Evolutionary conservation across 169 alveolate species (phyloP).

Genomic region (Eimeria acervulina): DNA sequence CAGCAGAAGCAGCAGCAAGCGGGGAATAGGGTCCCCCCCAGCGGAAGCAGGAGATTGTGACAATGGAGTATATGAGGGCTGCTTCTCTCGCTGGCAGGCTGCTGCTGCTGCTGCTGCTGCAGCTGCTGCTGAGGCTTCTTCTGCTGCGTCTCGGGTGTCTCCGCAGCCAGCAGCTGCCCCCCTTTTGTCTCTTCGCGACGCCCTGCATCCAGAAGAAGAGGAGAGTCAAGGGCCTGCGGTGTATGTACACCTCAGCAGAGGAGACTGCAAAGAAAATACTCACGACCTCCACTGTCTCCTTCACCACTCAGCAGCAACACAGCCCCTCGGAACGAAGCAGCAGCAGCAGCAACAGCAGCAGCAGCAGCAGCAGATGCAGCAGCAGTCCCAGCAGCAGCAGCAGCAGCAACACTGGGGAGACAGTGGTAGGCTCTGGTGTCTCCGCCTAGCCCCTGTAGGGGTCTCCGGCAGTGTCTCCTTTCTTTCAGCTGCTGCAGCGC

Average conservation of each 20-base stretch:
- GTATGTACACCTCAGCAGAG: constrained; percentile 26
- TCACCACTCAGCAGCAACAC: constrained; percentile 8
- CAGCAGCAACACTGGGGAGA: background rate
- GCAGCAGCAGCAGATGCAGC: background rate
- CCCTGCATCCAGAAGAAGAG: background rate
- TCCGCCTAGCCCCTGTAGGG: background rate
- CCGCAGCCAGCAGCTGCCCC: background rate
- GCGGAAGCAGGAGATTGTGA: background rate
- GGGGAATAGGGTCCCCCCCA: background rate
- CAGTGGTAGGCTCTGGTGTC: background rate
- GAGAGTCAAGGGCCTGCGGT: background rate
- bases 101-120: constrained; percentile 58
- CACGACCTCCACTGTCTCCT: background rate
- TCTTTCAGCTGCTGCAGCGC: constrained; percentile 16
- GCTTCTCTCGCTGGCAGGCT: background rate
- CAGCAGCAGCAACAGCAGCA: constrained; percentile 53
- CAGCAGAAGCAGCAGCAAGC: constrained; percentile 3
- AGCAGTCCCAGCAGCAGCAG: constrained; percentile 6
- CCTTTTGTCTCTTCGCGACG: background rate
- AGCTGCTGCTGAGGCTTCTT: background rate
- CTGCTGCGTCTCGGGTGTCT: background rate
- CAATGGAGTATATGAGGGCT: background rate
- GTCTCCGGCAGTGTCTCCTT: constrained; percentile 4
- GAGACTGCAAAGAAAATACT: background rate
- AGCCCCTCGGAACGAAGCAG: background rate